Evolutionary conservation across 192 early-diverging fungal species (phyloP).

Genomic region (Spinellus fusiger): DNA sequence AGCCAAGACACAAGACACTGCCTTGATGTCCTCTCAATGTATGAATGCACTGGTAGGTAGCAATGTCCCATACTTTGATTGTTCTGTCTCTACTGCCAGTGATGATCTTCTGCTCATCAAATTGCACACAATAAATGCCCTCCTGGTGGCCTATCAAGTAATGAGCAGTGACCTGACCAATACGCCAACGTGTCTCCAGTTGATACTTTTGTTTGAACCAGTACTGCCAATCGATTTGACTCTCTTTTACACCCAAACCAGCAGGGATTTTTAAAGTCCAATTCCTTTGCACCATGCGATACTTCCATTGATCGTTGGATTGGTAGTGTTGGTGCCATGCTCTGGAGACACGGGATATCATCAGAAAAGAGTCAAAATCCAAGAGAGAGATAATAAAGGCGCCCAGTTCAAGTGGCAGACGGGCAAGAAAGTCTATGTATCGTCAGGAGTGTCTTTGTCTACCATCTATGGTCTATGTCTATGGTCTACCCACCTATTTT

Average conservation of each 20-base stretch:
- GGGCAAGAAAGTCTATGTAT: constrained; percentile 8
- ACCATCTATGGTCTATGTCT: background rate
- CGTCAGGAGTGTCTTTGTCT: background rate
- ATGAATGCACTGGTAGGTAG: constrained; percentile 49
- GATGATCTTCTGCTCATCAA: constrained; percentile 70
- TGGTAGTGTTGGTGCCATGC: constrained; percentile 1
- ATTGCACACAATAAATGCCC: constrained; percentile 93
- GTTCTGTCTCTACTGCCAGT: constrained; percentile 78
- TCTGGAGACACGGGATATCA: constrained; percentile 4
- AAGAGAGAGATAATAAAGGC: constrained; percentile 10
- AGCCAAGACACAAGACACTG: constrained; percentile 82
- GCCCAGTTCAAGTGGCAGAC: constrained; percentile 7
- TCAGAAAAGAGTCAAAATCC: background rate
- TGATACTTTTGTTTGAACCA: constrained; percentile 64
- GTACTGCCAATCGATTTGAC: constrained; percentile 59
- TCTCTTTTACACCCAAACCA: background rate
- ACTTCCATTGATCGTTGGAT: constrained; percentile 5
- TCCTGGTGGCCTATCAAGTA: constrained; percentile 74
- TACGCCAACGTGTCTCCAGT: constrained; percentile 62
- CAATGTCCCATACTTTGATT: constrained; percentile 82
- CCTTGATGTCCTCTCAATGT: constrained; percentile 67
- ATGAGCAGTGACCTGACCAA: constrained; percentile 37
- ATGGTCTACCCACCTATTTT: background rate
- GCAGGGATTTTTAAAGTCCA: constrained; percentile 8
- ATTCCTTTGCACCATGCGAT: background rate